Evolutionary conservation across 78 protist genomes (phyloP).

Genomic region (Monosiga brevicollis): DNA sequence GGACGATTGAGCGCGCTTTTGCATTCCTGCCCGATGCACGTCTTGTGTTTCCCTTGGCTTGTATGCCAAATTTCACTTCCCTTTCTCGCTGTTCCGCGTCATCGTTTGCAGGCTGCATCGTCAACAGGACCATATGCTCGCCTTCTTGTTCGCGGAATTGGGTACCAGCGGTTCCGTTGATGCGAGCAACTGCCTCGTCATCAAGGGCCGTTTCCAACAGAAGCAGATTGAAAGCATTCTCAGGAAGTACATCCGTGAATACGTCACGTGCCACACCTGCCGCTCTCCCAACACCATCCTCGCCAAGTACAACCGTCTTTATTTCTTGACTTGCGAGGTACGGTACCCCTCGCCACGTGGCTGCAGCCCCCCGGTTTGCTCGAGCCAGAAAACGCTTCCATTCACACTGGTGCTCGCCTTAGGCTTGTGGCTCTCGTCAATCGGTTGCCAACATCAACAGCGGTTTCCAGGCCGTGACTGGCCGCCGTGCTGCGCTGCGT

Average conservation of each 20-base stretch:
- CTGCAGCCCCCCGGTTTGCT: not conserved
- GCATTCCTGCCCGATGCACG: not conserved
- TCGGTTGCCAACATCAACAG: slow-evolving; percentile 75
- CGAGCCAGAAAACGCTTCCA: not conserved
- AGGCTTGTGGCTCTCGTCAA: slow-evolving; percentile 60
- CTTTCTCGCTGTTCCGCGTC: not conserved
- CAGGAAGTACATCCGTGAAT: slow-evolving; percentile 77
- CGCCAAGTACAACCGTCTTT: slow-evolving; percentile 69
- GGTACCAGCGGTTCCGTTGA: slow-evolving; percentile 88
- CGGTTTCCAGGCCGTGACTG: slow-evolving; percentile 58
- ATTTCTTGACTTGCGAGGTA: slow-evolving; percentile 74
- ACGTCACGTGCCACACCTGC: slow-evolving; percentile 86
- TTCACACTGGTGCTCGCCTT: no score
- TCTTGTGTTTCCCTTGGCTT: not conserved
- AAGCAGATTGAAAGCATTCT: slow-evolving; percentile 84
- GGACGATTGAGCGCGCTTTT: not conserved
- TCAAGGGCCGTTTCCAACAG: slow-evolving; percentile 79
- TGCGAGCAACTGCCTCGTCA: slow-evolving; percentile 68
- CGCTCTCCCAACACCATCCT: slow-evolving; percentile 65
- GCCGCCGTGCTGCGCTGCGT: slow-evolving; percentile 20
- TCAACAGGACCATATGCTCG: slow-evolving; percentile 68
- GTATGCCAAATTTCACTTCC: not conserved
- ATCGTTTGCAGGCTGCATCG: slow-evolving; percentile 47
- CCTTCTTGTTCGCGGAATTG: slow-evolving; percentile 75
- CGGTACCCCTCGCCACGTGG: not conserved